Evolutionary conservation across 139 green algal species (phyloP), one percentile per base, ranked within the genome.

Genomic region (Choricystis sp.): DNA sequence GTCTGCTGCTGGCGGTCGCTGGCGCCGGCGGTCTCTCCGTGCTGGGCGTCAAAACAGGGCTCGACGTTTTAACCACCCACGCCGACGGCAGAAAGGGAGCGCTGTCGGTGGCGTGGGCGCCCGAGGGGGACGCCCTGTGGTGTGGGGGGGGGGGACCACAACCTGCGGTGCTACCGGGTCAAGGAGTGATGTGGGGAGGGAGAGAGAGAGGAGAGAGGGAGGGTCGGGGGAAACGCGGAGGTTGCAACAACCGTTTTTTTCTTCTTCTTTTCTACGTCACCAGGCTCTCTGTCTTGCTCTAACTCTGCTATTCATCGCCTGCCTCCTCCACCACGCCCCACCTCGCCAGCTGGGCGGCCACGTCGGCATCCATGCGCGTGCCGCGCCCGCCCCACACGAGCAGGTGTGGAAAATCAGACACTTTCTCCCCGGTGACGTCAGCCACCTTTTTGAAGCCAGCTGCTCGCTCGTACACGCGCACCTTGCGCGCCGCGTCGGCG

Each of bases 321-420:
- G 9, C 40, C 40, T 52, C 40, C 40, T 9, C 40, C 40, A 52
- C 40, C 9, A 52, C 40, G 40, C 40, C 40, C 40, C 40, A 52
- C 40, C 40, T 9, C 40, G 40, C 40, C 40, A 52, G 40, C 40
- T 9, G 9, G 40, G 9, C 16, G 9, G 40, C 9, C 9, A 52
- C 16, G 40, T 52, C 40, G 9, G 40, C 40, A 16, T 52, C 40
- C 40, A 52, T 9, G 40, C 40, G 40, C 16, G 40, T 52, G 9
- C 40, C 40, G 9, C 9, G 9, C 66, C 71, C 27, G 59, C 67
- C 31, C 67, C 67, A 49, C 71, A 77, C 62, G 66, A 77, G 26
- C 71, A 77, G 63, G 71, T 71, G 40, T 16, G 40, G 61, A 21
- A 56, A 19, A 27, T 66, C 61, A 23, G 9, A n/a, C 40, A 52